These are phyloP conservation scores for Beauveria sp. DNA, from an alignment of 2,329 filamentous ascomycete species.

Conservation along the genomic window DNA sequence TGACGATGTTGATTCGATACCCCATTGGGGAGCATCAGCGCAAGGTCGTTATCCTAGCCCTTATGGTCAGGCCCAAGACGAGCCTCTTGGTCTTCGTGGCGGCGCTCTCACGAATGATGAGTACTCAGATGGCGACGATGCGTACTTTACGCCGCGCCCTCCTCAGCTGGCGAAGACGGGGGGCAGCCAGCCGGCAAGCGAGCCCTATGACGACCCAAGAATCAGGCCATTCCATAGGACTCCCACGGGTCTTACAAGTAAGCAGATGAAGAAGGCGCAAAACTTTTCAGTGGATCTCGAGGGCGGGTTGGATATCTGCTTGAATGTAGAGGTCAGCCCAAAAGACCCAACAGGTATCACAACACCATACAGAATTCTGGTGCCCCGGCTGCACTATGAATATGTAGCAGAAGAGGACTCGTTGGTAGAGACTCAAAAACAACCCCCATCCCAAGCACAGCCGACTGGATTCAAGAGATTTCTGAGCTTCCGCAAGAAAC, in stretches of 20 bases:
- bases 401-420: constrained; percentile 36
- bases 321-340: constrained; percentile 84
- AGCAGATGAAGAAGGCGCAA: constrained; percentile 48
- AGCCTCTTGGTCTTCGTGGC: constrained; percentile 28
- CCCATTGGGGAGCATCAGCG: constrained; percentile 37
- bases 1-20: constrained; percentile 45
- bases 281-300: constrained; percentile 64
- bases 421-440: constrained; percentile 16
- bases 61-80: constrained; percentile 15
- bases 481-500: constrained; percentile 36
- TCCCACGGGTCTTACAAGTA: constrained; percentile 59
- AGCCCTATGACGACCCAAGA: constrained; percentile 16
- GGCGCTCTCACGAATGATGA: constrained; percentile 37
- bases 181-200: constrained; percentile 18
- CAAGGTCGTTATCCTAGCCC: constrained; percentile 2
- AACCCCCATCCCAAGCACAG: constrained; percentile 13
- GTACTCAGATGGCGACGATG: constrained; percentile 49
- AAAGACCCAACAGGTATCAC: constrained; percentile 84
- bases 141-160: constrained; percentile 43
- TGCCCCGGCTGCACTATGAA: constrained; percentile 66
- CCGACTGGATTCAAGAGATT: constrained; percentile 36
- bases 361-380: constrained; percentile 74
- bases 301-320: constrained; percentile 70
- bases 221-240: constrained; percentile 53
- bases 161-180: constrained; percentile 23